phyloP scores from a whole-genome alignment of 768 basidiomycete genomes.

The Tubosaeta sp. region DNA sequence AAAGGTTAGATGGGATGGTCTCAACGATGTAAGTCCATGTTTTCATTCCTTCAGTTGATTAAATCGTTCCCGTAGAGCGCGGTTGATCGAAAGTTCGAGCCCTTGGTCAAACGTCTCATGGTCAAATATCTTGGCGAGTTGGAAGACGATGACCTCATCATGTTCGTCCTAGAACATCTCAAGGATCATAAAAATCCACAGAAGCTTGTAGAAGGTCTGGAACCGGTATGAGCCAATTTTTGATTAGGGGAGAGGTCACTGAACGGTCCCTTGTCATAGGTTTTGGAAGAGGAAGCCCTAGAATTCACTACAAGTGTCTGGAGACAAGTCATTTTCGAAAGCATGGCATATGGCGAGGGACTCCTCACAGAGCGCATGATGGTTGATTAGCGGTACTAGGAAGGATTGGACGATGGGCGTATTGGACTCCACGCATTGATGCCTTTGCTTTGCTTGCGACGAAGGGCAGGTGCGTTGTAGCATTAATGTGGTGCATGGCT shows the following conservation, averaged over 20 bases:
- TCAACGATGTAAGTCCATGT: constrained; percentile 66
- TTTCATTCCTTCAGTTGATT: constrained; percentile 8
- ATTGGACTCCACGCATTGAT: constrained; percentile 20
- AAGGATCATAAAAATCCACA: constrained; percentile 85
- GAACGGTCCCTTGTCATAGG: constrained; percentile 41
- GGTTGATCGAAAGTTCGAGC: constrained; percentile 84
- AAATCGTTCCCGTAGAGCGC: constrained; percentile 48
- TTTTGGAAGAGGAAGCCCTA: constrained; percentile 86
- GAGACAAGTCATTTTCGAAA: constrained; percentile 93
- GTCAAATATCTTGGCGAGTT: constrained; percentile 85
- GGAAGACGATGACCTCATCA: constrained; percentile 90
- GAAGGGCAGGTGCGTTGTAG: constrained; percentile 61
- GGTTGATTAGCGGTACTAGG: constrained; percentile 50
- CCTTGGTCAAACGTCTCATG: constrained; percentile 79
- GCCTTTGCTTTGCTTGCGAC: constrained; percentile 24
- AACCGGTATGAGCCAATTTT: constrained; percentile 59
- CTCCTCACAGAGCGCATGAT: constrained; percentile 82
- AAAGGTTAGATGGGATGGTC: constrained; percentile 88
- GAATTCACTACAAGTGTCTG: constrained; percentile 78
- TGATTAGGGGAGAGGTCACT: background rate
- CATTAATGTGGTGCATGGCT: constrained; percentile 37
- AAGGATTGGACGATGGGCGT: constrained; percentile 9
- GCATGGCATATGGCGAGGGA: constrained; percentile 88
- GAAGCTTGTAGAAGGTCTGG: constrained; percentile 85
- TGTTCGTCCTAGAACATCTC: constrained; percentile 90